phyloP scores from a whole-genome alignment of 1,284 basidiomycete species.

The Boletus semigastroideus region DNA sequence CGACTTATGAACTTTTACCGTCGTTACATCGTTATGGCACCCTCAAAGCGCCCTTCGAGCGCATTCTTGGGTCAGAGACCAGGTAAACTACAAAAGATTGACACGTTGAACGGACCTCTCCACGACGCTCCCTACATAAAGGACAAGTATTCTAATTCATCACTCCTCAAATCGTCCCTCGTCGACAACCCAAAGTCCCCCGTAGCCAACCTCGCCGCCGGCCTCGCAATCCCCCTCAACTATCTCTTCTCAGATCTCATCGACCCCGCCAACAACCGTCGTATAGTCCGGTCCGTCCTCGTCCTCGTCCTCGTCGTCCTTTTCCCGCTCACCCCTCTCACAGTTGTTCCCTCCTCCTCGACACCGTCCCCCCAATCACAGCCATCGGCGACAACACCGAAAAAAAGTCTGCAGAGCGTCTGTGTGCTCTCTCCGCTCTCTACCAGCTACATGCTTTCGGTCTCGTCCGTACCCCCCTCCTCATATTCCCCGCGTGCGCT shows the following conservation, averaged over 20 bases:
- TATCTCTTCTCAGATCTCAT: slow-evolving; percentile 17
- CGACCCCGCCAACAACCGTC: slow-evolving; percentile 14
- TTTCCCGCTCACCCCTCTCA: slow-evolving; percentile 3
- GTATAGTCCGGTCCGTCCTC: slow-evolving; percentile 25
- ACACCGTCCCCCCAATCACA: slow-evolving; percentile 44
- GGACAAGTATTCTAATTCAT: neutral
- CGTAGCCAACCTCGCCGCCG: slow-evolving; percentile 38
- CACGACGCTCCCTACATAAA: slow-evolving; percentile 28
- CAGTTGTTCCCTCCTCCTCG: slow-evolving; percentile 50
- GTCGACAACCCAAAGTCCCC: slow-evolving; percentile 46
- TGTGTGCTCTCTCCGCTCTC: slow-evolving; percentile 73
- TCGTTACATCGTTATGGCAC: slow-evolving; percentile 5
- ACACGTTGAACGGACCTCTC: slow-evolving; percentile 16
- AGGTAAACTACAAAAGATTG: slow-evolving; percentile 12
- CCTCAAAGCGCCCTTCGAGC: slow-evolving; percentile 13
- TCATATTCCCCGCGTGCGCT: neutral
- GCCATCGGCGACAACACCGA: slow-evolving; percentile 64
- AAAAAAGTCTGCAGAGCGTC: slow-evolving; percentile 71
- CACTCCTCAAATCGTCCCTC: slow-evolving; percentile 34
- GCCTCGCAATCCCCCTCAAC: slow-evolving; percentile 11
- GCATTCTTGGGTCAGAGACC: slow-evolving; percentile 4
- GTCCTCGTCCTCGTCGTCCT: neutral
- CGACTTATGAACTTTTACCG: too few relatives aligned
- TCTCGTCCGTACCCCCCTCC: slow-evolving; percentile 42
- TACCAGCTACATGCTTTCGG: slow-evolving; percentile 66